Evolutionary conservation across 2,329 filamentous ascomycete species (phyloP).

Genomic region (Pseudogymnoascus sp.): DNA sequence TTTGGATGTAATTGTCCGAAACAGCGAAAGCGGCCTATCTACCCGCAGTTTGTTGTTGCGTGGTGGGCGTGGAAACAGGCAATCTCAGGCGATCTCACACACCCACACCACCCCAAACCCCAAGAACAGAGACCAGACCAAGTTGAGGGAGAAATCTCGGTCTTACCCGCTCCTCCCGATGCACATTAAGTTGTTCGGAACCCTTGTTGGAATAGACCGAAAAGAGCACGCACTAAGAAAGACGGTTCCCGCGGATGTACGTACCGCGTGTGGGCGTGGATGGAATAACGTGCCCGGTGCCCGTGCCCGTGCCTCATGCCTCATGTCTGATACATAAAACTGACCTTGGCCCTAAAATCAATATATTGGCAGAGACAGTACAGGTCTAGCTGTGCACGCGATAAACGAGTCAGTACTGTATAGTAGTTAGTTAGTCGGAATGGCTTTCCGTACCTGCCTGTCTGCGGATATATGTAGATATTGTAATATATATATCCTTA

Average conservation of each 20-base stretch:
- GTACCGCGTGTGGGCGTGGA: not conserved
- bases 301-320: not conserved
- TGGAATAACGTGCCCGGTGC: not conserved
- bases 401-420: too few species aligned
- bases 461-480: not conserved
- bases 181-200: not conserved
- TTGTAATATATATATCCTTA: not conserved
- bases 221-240: not conserved
- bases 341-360: not conserved
- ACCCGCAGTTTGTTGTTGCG: not conserved
- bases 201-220: not conserved
- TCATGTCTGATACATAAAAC: not conserved
- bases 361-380: not conserved
- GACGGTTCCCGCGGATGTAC: too few species aligned
- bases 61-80: not conserved
- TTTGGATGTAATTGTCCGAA: not conserved
- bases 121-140: not conserved
- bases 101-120: not conserved
- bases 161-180: not conserved
- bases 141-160: not conserved
- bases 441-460: too few species aligned
- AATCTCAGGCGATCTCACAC: not conserved
- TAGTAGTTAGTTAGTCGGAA: too few species aligned
- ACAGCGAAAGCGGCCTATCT: not conserved
- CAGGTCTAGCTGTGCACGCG: too few species aligned